Evolutionary conservation across 2,329 filamentous ascomycete genomes (phyloP).

Genomic region (Fusarium continuum): DNA sequence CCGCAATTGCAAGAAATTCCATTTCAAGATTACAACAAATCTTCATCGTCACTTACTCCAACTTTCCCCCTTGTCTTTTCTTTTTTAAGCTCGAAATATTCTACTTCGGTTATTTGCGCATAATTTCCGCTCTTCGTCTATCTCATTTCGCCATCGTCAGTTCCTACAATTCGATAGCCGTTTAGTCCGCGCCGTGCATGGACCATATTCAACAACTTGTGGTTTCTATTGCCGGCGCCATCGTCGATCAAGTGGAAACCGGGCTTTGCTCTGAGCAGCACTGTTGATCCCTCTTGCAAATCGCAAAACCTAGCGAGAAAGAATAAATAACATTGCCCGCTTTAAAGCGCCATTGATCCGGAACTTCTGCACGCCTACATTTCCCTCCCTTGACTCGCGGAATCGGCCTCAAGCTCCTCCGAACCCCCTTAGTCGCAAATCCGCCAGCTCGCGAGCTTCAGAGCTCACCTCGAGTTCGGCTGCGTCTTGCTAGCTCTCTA

Average conservation of each 20-base stretch:
- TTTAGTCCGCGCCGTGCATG: slow-evolving; percentile 22
- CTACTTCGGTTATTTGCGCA: not conserved
- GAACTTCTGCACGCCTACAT: not conserved
- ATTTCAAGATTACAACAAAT: not conserved
- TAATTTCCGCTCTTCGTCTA: not conserved
- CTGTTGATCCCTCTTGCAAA: not conserved
- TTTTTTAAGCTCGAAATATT: not conserved
- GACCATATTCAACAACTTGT: slow-evolving; percentile 16
- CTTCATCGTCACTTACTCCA: not conserved
- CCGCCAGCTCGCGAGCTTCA: slow-evolving; percentile 19
- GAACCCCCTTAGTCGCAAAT: slow-evolving; percentile 5
- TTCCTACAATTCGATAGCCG: slow-evolving; percentile 6
- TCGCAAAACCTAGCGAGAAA: not conserved
- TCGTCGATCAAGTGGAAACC: slow-evolving; percentile 23
- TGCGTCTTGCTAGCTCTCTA: slow-evolving; percentile 13
- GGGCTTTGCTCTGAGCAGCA: not conserved
- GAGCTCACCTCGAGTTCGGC: slow-evolving; percentile 17
- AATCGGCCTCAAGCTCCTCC: slow-evolving; percentile 15
- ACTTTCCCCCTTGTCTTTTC: not conserved
- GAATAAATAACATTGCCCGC: slow-evolving; percentile 1
- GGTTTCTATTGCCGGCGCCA: slow-evolving; percentile 5
- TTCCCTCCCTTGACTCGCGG: slow-evolving; percentile 12
- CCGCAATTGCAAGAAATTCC: not conserved
- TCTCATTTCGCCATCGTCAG: slow-evolving; percentile 9
- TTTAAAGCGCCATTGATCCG: slow-evolving; percentile 6